Evolutionary conservation across 129 eudicot genomes (phyloP).

Genomic region (Artemisia tridentata): DNA sequence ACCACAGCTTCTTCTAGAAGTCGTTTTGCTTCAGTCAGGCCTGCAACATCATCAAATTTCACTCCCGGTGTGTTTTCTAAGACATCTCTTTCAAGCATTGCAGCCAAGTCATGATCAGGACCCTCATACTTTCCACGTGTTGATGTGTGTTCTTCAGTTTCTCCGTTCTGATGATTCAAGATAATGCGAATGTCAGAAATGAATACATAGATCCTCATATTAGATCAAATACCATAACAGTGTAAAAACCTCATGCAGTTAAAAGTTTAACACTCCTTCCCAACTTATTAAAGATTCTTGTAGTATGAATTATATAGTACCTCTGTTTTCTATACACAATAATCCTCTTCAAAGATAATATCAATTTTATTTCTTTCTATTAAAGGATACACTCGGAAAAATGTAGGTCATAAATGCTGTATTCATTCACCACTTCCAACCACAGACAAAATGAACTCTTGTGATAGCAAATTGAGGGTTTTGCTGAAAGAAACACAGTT

Average conservation of each 20-base stretch:
- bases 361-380: background rate
- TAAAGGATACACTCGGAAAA: too few species aligned
- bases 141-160: constrained; percentile 85
- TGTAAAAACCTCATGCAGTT: background rate
- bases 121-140: constrained; percentile 90
- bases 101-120: constrained; percentile 97
- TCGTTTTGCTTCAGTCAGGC: constrained; percentile 92
- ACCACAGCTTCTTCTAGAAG: constrained; percentile 86
- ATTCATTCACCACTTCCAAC: background rate
- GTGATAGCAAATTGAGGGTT: too few species aligned
- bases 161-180: constrained; percentile 58
- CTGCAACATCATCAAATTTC: constrained; percentile 98
- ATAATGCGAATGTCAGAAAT: background rate
- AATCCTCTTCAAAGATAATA: background rate
- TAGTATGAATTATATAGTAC: background rate
- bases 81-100: constrained; percentile 95
- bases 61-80: constrained; percentile 92
- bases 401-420: background rate
- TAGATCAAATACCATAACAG: background rate
- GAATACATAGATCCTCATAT: background rate
- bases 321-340: background rate
- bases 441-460: background rate
- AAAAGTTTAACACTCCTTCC: background rate
- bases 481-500: too few species aligned
- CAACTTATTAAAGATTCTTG: background rate